These are phyloP conservation scores for Radiomyces spectabilis DNA, from an alignment of 192 early-diverging fungal genomes.

Conservation along the genomic window DNA sequence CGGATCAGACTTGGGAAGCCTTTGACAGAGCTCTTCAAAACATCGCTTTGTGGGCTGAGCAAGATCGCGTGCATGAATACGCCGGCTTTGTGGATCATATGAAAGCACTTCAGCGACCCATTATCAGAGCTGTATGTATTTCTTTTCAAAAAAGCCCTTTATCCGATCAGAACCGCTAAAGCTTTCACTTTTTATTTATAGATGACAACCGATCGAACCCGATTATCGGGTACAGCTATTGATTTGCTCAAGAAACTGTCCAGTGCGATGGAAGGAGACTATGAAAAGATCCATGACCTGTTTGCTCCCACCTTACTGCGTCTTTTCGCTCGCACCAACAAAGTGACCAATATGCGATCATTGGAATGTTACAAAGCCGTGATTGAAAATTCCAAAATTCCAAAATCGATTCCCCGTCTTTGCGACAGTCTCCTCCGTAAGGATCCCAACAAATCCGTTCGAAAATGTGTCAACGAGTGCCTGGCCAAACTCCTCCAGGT, in stretches of 20 bases:
- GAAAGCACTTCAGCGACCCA: constrained; percentile 37
- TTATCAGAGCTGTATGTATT: constrained; percentile 44
- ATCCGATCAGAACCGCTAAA: constrained; percentile 61
- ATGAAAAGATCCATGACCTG: constrained; percentile 51
- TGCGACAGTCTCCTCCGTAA: constrained; percentile 38
- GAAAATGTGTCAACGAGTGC: constrained; percentile 54
- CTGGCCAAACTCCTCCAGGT: constrained; percentile 39
- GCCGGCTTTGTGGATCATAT: constrained; percentile 15
- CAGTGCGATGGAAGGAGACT: constrained; percentile 50
- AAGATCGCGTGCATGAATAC: constrained; percentile 11
- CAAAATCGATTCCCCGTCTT: constrained; percentile 46
- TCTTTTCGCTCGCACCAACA: constrained; percentile 67
- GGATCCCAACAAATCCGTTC: constrained; percentile 55
- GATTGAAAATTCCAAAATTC: constrained; percentile 48
- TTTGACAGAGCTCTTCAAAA: constrained; percentile 52
- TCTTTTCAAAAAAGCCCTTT: constrained; percentile 47
- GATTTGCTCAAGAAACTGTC: constrained; percentile 57
- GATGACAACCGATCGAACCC: constrained; percentile 69
- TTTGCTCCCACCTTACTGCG: constrained; percentile 54
- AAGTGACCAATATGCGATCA: constrained; percentile 48
- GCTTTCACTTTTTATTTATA: constrained; percentile 30
- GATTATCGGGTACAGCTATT: constrained; percentile 62
- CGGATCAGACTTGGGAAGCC: constrained; percentile 54
- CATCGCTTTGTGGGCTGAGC: constrained; percentile 34
- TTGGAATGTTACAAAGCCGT: constrained; percentile 53